Conservation (phyloP, 2,329 filamentous ascomycete species). For the Daldinia sp. region DNA sequence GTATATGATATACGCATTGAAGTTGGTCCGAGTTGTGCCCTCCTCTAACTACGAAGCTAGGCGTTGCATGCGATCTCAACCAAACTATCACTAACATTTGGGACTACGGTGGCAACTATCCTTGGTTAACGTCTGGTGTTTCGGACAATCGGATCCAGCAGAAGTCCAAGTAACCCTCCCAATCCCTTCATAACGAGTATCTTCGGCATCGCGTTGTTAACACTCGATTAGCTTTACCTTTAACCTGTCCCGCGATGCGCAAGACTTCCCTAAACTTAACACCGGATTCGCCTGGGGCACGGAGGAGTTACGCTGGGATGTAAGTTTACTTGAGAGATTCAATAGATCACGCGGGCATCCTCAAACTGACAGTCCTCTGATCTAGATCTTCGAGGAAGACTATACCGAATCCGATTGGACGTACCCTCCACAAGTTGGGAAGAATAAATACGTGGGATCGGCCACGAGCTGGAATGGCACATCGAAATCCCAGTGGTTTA, state of each 20-base stretch:
- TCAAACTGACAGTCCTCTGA: not conserved
- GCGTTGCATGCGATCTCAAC: conserved; percentile 38
- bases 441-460: not conserved
- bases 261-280: conserved; percentile 48
- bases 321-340: not conserved
- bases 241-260: conserved; percentile 40
- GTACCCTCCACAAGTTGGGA: not conserved
- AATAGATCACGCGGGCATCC: not conserved
- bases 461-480: conserved; percentile 40
- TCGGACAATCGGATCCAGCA: conserved; percentile 3
- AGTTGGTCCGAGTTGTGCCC: not conserved
- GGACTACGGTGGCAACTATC: conserved; percentile 36
- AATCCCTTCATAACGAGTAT: not conserved
- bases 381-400: not conserved
- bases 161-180: conserved; percentile 1
- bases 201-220: not conserved
- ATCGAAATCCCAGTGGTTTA: conserved; percentile 52
- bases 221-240: conserved; percentile 45
- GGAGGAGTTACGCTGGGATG: conserved; percentile 44
- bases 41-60: conserved; percentile 26
- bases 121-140: conserved; percentile 35
- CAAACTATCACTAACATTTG: conserved; percentile 37
- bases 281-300: conserved; percentile 44
- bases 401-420: conserved; percentile 2
- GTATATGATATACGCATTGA: not conserved